Evolutionary conservation across 371 early-diverging fungal genomes (phyloP).

Genomic region (Zancudomyces culisetae): DNA sequence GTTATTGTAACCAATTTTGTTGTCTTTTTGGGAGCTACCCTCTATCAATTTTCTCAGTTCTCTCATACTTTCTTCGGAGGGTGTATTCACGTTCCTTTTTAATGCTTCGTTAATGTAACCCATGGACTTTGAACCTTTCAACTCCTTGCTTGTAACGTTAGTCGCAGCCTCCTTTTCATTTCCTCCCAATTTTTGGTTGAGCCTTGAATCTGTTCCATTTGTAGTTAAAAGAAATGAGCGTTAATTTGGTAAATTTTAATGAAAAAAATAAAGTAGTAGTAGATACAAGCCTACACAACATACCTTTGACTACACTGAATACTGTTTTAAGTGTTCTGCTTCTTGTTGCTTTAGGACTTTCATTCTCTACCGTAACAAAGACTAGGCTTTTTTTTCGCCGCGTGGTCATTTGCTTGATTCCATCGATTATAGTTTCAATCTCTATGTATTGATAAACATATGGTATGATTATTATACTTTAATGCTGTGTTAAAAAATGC

Average conservation of each 20-base stretch:
- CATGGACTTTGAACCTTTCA: too few relatives aligned
- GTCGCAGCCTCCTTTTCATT: too few relatives aligned
- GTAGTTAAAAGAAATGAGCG: constrained; percentile 33
- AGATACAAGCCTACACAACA: not conserved
- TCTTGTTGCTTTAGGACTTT: not conserved
- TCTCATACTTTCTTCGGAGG: too few relatives aligned
- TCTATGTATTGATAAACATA: too few relatives aligned
- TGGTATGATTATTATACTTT: too few relatives aligned
- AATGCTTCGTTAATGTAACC: too few relatives aligned
- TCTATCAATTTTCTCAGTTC: too few relatives aligned
- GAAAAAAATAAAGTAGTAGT: not conserved
- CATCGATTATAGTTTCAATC: not conserved
- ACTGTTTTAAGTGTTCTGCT: not conserved
- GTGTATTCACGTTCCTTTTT: too few relatives aligned
- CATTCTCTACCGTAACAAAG: not conserved
- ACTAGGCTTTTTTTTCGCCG: not conserved
- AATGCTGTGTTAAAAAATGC: too few relatives aligned
- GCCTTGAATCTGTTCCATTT: not conserved
- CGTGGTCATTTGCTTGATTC: not conserved
- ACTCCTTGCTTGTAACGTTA: too few relatives aligned
- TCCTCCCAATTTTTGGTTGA: not conserved
- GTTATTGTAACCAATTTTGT: too few relatives aligned
- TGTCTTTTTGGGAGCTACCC: too few relatives aligned
- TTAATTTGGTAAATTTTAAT: constrained; percentile 13
- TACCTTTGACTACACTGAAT: not conserved